Evolutionary conservation across 2,329 filamentous ascomycete genomes (phyloP), one percentile per base, ranked within the genome.

Genomic region (Cercospora beticola): DNA sequence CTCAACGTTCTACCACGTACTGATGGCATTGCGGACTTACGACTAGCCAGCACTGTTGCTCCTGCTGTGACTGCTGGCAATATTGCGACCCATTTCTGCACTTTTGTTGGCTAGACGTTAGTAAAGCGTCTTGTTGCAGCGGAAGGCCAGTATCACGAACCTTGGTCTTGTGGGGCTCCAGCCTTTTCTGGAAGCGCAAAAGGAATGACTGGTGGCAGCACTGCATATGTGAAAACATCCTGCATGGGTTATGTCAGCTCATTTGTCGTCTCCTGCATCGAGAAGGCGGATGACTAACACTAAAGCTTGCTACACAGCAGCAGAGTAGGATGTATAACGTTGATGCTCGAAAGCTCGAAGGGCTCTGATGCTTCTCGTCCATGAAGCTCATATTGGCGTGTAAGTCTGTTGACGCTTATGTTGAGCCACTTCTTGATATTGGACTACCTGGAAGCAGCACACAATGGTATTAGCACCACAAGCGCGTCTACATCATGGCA

Each of bases 181-280:
- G 52, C 62, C 8, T 54, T 28, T 23, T 58, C 31, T 46, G 43
- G 30, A 59, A 65, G 62, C 28, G 57, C 33, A 31, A 28, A 56
- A 18, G 62, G 62, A 14, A 65, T 21, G 52, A 65, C 52, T 40
- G 62, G 62, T 18, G 62, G 49, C 30, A 65, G 31, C 49, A 65
- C 43, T 14, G 49, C 62, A 30, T 65, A 65, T 36, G 52, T 26
- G 30, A 58, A 65, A 12, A 65, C 40, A 52, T 65, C 62, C 62
- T 60, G 57, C 5, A 60, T 23, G 4, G 46, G 26, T 52, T 12
- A 23, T 52, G 46, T 52, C 46, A 52, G 46, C 46, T 52, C 21
- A 21, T 52, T 46, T 10, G 40, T 21, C 18, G n/a, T 10, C n/a
- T 23, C 10, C 46, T 26, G 46, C 46, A 21, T 52, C n/a, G 18